phyloP scores from a whole-genome alignment of 768 basidiomycete species.

The Termitomyces sp. region DNA sequence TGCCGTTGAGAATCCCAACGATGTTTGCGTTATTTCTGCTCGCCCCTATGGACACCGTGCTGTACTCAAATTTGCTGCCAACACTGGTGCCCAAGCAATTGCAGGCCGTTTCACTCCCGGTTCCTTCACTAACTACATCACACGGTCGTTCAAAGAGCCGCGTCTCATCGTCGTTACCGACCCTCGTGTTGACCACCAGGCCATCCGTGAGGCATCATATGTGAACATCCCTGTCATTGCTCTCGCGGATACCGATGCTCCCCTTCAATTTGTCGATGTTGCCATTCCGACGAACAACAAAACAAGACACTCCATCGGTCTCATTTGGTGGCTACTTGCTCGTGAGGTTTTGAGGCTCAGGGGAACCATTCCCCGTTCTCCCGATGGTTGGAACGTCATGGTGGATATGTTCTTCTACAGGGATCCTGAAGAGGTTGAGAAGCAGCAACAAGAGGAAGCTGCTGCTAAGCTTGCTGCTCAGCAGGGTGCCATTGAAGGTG shows the following conservation, averaged over 20 bases:
- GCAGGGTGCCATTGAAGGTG: constrained; percentile 35
- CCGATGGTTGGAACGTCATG: constrained; percentile 97
- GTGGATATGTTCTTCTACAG: constrained; percentile 99
- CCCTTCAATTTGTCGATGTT: constrained; percentile 95
- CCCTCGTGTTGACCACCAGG: constrained; percentile 99
- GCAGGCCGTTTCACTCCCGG: constrained; percentile 99
- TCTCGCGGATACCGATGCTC: constrained; percentile 97
- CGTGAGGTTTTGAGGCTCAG: constrained; percentile 96
- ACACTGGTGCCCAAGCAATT: constrained; percentile 98
- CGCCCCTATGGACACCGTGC: constrained; percentile 99
- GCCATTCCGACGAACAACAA: constrained; percentile 99
- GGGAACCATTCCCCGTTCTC: constrained; percentile 86
- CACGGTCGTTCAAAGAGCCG: constrained; percentile 99
- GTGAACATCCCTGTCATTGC: constrained; percentile 99
- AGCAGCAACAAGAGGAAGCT: constrained; percentile 92
- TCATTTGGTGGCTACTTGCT: constrained; percentile 96
- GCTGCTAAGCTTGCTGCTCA: constrained; percentile 74
- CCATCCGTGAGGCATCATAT: constrained; percentile 99
- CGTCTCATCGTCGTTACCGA: constrained; percentile 98
- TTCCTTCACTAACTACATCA: constrained; percentile 99
- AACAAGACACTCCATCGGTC: constrained; percentile 93
- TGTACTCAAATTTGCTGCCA: constrained; percentile 96
- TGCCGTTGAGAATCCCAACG: constrained; percentile 96
- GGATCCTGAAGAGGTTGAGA: constrained; percentile 98
- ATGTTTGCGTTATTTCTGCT: constrained; percentile 96